phyloP scores from a whole-genome alignment of 352 stramenopile species.

The Pythium graminicola region DNA sequence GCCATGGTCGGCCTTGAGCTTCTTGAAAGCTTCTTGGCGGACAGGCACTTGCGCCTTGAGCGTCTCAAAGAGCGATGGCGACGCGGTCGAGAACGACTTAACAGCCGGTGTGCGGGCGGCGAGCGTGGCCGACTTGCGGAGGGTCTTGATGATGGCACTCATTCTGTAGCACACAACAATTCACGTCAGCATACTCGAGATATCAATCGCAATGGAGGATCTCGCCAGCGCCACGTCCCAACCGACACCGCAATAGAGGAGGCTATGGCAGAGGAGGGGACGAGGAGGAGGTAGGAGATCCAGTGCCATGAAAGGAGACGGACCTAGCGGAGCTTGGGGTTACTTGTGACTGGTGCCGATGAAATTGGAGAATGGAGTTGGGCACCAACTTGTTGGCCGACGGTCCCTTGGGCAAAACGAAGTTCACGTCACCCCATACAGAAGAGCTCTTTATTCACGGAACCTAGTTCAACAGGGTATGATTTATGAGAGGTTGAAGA shows the following conservation, averaged over 20 bases:
- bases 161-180: slow-evolving; percentile 27
- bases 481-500: neutral
- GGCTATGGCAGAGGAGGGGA: neutral
- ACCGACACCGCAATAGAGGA: neutral
- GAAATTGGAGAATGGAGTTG: slow-evolving; percentile 28
- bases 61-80: slow-evolving; percentile 67
- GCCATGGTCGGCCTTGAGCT: slow-evolving; percentile 93
- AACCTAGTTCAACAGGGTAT: neutral
- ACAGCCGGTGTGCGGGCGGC: slow-evolving; percentile 37
- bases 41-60: slow-evolving; percentile 87
- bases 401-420: neutral
- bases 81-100: slow-evolving; percentile 63
- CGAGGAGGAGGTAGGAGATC: neutral
- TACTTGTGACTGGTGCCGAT: slow-evolving; percentile 22
- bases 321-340: slow-evolving; percentile 14
- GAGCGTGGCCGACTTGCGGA: slow-evolving; percentile 40
- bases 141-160: slow-evolving; percentile 66
- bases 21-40: slow-evolving; percentile 91
- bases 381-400: neutral
- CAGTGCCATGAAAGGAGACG: neutral
- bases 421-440: slow-evolving; percentile 3
- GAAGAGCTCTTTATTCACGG: neutral
- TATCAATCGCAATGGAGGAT: neutral
- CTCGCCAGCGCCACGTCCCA: neutral
- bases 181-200: slow-evolving; percentile 4